phyloP scores from a whole-genome alignment of 768 basidiomycete species.

The Lactarius evosmus region DNA sequence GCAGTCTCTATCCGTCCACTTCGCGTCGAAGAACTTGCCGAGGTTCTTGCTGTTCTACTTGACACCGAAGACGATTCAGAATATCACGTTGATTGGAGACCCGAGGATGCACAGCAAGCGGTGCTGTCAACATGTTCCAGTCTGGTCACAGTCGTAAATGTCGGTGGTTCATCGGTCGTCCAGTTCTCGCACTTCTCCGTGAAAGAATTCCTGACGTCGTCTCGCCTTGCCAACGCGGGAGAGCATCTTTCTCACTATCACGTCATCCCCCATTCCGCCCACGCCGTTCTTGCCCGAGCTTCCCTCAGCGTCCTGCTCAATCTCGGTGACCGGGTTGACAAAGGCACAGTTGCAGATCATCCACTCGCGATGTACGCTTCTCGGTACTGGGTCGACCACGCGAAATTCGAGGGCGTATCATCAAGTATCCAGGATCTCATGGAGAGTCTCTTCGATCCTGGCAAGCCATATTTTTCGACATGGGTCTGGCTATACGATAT shows the following conservation, averaged over 20 bases:
- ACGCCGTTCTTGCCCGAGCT: neutral
- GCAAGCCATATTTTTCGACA: neutral
- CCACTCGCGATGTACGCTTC: slow-evolving; percentile 14
- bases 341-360: neutral
- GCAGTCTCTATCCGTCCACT: slow-evolving; percentile 2
- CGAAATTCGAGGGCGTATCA: neutral
- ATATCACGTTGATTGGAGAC: neutral
- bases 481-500: slow-evolving; percentile 15
- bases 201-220: neutral
- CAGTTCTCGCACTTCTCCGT: neutral
- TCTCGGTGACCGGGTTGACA: neutral
- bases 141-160: neutral
- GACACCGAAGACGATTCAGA: neutral
- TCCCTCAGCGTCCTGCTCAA: slow-evolving; percentile 1
- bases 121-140: neutral
- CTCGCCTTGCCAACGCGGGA: neutral
- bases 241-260: neutral
- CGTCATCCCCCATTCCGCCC: neutral
- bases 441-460: neutral
- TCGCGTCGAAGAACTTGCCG: slow-evolving; percentile 13
- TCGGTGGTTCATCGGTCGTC: neutral
- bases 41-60: slow-evolving; percentile 9
- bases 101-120: neutral
- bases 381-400: slow-evolving; percentile 10
- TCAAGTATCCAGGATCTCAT: neutral